Base-by-base conservation (phyloP, 2,329 filamentous ascomycete genomes). In the Ciborinia camelliae region DNA sequence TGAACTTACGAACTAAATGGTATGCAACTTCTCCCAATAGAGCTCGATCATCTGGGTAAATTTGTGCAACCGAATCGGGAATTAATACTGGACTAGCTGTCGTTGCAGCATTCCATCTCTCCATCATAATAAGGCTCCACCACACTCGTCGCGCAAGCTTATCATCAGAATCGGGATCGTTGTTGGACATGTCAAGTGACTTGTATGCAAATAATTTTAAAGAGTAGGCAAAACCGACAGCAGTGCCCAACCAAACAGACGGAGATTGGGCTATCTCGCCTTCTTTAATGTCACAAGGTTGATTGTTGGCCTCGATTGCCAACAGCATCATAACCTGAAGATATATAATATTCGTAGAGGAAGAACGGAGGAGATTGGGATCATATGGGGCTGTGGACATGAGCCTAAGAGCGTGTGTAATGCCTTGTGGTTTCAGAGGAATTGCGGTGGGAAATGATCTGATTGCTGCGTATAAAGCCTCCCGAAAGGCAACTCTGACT, bases 31-130 rank as follows among this genome's bases (percentile, higher is more conserved):
- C 85, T 43, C 88, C 89, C 4, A 91, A 77, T 9, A 89, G 74
- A 20, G 77, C 76, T 66, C 83, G 81, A 65, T 92, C 81, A 54
- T 86, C 85, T 0, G 83, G 81, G 7, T 84, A 78, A 30, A 89
- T 77, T 18, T 89, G 82, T 8, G 87, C 81, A 61, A 81, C 85
- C 66, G 84, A 81, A 69, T 89, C 84, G 1, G 84, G 84, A 65
- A 92, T 85, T 65, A 87, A 80, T 15, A 85, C 71, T 4, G 87
- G 85, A 67, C 82, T 85, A 15, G 84, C 85, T 5, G 84, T 88
- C 28, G 85, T 86, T n/a, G 86, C 82, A 4, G 89, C 86, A 73
- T 90, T 86, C 87, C 88, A 92, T 20, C 88, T 83, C 71, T 92
- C 89, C 68, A 92, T 82, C 68, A 89, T 81, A 53, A 91, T 83